Base-by-base conservation (phyloP, 1,284 basidiomycete species). In the Thecaphora frezii region DNA sequence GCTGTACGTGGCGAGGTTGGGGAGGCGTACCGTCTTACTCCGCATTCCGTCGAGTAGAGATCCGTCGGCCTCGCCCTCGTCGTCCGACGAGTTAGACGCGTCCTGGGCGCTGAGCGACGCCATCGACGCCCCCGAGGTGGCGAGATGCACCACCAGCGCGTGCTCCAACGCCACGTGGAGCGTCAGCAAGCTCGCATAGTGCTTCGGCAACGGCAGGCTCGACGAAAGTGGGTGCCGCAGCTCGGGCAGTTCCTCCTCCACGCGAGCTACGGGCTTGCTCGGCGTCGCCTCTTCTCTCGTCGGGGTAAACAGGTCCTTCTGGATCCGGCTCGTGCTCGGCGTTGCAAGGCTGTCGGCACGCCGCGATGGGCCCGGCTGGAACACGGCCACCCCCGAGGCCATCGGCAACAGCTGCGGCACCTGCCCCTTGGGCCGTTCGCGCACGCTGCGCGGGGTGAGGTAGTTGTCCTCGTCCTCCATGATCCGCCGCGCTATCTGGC, bases 91-190 rank as follows among this genome's bases (percentile, higher is more conserved):
- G 12, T 56, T 49, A 8, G 55, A 53, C 9, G 42, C 48, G 16
- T 42, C 36, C 22, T 25, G 16, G 13, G 30, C 8, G 51, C 22
- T 2, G 4, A 66, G 43, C 0, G 66, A 58, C 13, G 66, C 63
- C 19, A 53, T 57, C 22, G 63, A 56, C 8, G 65, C 67, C 9
- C 72, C 74, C 0, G 62, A 50, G 2, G 74, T 76, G 19, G 74
- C 73, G 30, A 77, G 63, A 40, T 77, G 73, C 2, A 77, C 71
- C 3, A 77, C 65, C 2, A 77, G 55, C 13, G 68, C 64, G 30
- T 75, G 73, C 26, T 77, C 74, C 8, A 77, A 50, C 8, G 73
- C 74, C 1, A 55, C 52, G 28, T 77, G 74, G 4, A 68, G 54
- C 5, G 64, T 51, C 45, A 72, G 25, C 7, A 77, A 42, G 25